Evolutionary conservation across 352 stramenopile genomes (phyloP), one percentile per base, ranked within the genome.

Genomic region (Phytophthora palmivora): DNA sequence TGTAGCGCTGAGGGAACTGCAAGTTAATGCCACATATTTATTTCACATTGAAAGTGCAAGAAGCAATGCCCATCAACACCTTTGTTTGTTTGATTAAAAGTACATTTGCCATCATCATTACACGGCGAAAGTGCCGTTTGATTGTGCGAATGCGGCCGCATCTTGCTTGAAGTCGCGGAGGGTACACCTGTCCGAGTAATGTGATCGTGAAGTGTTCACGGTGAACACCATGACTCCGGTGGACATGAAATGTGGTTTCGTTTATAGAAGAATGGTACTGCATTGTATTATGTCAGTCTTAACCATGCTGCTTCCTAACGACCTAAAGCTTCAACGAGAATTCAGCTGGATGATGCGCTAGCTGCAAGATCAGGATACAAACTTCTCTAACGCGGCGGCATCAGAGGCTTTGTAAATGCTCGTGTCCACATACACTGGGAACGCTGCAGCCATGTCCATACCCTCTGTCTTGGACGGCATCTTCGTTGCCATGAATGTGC

Each of bases 391-490:
- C 11, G 69, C 70, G 6, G 50, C 56, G 3, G 67, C 65, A 32
- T 89, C 79, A 10, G 72, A 72, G 8, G 15, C 50, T 36, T 66
- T 59, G 73, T 83, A 89, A 36, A 62, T 74, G 58, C 65, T 54
- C 14, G 80, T 87, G 54, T 89, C 71, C 4, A 87, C 75, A 50
- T 69, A 89, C 12, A 79, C 67, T 3, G 78, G 75, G 42, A 74
- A 89, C 16, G 75, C 58, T 21, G 63, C 71, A 3, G 57, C 67
- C 45, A 47, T 76, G 59, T 89, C 56, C 80, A 89, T 89, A 34
- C 67, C 78, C 41, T 87, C 76, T 5, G 50, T 70, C 67, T 89
- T 89, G 45, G 80, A 87, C 33, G 70, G 76, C 41, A 89, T 58
- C 38, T 72, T 59, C 6, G 64, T 70, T 42, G 72, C 72, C 78